Conservation (phyloP, 208 protist genomes). For the Trypanosoma cruzi region DNA sequence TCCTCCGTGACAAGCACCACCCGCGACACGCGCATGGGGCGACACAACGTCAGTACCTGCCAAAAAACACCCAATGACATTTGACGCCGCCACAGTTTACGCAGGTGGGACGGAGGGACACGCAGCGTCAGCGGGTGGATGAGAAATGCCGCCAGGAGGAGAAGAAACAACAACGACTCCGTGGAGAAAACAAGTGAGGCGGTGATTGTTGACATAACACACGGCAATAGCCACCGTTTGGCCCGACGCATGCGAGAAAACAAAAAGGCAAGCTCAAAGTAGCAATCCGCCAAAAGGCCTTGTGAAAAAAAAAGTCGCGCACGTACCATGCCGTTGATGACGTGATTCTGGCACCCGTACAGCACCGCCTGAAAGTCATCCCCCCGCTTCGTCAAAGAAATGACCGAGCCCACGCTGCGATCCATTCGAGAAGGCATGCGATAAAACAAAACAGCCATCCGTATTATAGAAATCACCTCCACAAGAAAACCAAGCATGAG, state of each 20-base stretch:
- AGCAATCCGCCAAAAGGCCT: conserved; percentile 80
- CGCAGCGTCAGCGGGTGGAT: conserved; percentile 56
- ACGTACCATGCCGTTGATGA: conserved; percentile 78
- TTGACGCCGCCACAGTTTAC: conserved; percentile 24
- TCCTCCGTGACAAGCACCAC: conserved; percentile 31
- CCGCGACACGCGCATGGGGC: conserved; percentile 41
- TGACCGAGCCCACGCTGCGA: background rate
- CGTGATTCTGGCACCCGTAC: conserved; percentile 63
- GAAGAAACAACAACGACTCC: conserved; percentile 45
- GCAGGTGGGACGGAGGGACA: conserved; percentile 28
- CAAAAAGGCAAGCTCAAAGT: conserved; percentile 72
- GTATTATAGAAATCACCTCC: conserved; percentile 38
- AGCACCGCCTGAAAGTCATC: conserved; percentile 48
- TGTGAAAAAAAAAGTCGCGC: conserved; percentile 77
- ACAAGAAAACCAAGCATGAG: conserved; percentile 50
- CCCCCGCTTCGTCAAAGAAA: background rate
- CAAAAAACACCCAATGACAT: conserved; percentile 11
- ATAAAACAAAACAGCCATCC: conserved; percentile 58
- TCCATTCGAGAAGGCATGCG: conserved; percentile 38
- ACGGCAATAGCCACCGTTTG: conserved; percentile 34
- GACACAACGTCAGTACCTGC: conserved; percentile 26
- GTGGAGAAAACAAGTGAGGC: conserved; percentile 44
- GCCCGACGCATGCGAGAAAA: conserved; percentile 45
- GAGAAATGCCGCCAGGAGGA: conserved; percentile 38
- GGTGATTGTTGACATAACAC: conserved; percentile 23